phyloP scores from a whole-genome alignment of 148 eudicot genomes.

The Oxyria digyna region DNA sequence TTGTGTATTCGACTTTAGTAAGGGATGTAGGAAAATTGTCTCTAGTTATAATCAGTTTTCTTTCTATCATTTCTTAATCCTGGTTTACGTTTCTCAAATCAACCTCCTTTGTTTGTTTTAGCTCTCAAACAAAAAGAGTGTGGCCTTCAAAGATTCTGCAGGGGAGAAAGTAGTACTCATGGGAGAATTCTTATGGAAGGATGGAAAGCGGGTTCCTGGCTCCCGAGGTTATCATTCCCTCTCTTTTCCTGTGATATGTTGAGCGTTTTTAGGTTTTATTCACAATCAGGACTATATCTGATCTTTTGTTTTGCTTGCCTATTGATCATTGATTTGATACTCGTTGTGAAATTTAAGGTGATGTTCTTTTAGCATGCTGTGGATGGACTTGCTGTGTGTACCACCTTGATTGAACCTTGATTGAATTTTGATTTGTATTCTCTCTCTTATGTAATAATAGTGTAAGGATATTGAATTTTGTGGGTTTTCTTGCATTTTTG shows the following conservation, averaged over 20 bases:
- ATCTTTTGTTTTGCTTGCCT: neutral
- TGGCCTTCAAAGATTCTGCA: constrained; percentile 26
- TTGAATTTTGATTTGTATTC: neutral
- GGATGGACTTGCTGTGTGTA: no score
- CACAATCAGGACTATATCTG: neutral
- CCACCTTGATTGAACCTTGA: no score
- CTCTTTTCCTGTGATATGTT: constrained; percentile 1
- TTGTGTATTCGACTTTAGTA: neutral
- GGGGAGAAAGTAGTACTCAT: constrained; percentile 36
- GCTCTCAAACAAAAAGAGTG: constrained; percentile 47
- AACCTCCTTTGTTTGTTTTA: constrained; percentile 15
- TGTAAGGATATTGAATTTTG: neutral
- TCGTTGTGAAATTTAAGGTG: neutral
- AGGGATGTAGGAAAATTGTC: neutral
- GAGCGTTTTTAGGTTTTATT: neutral
- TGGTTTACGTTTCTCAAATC: neutral
- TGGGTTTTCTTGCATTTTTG: neutral
- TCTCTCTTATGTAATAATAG: neutral
- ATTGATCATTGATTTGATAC: neutral
- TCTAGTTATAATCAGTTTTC: neutral
- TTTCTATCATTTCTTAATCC: neutral
- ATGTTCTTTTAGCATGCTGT: no score
- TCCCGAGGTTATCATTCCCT: constrained; percentile 23
- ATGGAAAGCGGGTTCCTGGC: constrained; percentile 37
- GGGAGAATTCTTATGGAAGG: constrained; percentile 30